phyloP scores from a whole-genome alignment of 768 basidiomycete species.

The Tulasnella sp. region DNA sequence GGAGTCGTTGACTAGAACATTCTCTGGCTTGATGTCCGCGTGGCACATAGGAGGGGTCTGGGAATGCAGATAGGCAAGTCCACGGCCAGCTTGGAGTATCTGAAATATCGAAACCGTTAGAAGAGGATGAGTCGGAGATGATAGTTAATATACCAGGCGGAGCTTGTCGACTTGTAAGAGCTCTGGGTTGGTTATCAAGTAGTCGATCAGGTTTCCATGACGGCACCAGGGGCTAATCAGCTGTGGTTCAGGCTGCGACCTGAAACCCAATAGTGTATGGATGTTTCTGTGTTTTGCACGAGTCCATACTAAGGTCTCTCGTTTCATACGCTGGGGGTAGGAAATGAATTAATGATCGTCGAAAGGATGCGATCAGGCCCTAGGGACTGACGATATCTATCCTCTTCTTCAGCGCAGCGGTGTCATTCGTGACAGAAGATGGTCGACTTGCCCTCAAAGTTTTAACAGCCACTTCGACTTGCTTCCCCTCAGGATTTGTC shows the following conservation, averaged over 20 bases:
- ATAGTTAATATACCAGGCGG: not conserved
- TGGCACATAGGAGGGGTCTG: conserved; percentile 30
- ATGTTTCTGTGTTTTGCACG: not conserved
- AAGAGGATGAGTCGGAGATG: not conserved
- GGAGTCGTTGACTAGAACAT: conserved; percentile 15
- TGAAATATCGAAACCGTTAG: not conserved
- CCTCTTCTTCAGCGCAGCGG: not conserved
- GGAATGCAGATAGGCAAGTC: conserved; percentile 30
- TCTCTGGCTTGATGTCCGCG: conserved; percentile 31
- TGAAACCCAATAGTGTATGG: not conserved
- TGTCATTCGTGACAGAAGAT: not conserved
- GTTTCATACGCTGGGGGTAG: not conserved
- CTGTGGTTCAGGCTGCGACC: not conserved
- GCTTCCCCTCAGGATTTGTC: not conserved
- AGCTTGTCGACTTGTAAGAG: not conserved
- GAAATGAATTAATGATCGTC: not conserved
- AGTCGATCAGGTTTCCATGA: conserved; percentile 21
- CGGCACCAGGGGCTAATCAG: conserved; percentile 18
- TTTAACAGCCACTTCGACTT: not conserved
- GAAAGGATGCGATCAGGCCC: no score
- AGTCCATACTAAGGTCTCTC: conserved; percentile 10
- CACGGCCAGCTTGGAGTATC: conserved; percentile 28
- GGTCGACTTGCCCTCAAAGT: not conserved
- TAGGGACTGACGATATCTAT: not conserved
- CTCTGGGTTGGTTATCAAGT: not conserved